A percentile compares a stretch with the other conserved stretches of the same genome.
Conservation (phyloP, 2,329 filamentous ascomycete species). For the Lecanicillium sp. region DNA sequence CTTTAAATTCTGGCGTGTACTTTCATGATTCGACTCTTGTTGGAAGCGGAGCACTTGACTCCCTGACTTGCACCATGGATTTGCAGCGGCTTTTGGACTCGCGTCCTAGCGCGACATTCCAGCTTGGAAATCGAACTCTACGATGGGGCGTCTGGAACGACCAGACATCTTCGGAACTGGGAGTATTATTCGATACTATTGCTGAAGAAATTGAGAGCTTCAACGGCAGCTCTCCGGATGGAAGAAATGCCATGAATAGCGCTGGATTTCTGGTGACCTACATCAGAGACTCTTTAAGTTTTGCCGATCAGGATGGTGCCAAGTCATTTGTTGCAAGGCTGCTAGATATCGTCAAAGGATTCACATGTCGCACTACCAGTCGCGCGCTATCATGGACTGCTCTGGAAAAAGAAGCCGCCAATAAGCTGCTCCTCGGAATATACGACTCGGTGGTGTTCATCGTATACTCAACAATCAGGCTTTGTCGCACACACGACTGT, state of each 20-base stretch:
- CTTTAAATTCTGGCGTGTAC: conserved; percentile 45
- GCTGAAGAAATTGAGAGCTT: conserved; percentile 33
- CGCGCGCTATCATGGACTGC: conserved; percentile 8
- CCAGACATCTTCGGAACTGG: conserved; percentile 52
- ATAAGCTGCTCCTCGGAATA: conserved; percentile 13
- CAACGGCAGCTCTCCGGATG: neutral
- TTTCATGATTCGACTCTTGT: conserved; percentile 54
- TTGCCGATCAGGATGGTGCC: conserved; percentile 24
- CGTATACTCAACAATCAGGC: conserved; percentile 28
- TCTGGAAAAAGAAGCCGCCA: conserved; percentile 3
- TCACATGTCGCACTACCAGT: conserved; percentile 24
- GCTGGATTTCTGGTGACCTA: conserved; percentile 42
- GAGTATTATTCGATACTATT: conserved; percentile 53
- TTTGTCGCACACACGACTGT: conserved; percentile 31
- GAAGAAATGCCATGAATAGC: conserved; percentile 18
- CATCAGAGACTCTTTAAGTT: conserved; percentile 33
- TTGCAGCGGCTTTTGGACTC: conserved; percentile 18
- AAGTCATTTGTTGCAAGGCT: conserved; percentile 36
- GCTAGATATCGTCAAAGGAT: conserved; percentile 33
- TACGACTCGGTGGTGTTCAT: conserved; percentile 25
- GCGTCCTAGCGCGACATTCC: conserved; percentile 31
- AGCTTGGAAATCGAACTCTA: conserved; percentile 40
- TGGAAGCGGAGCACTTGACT: conserved; percentile 43
- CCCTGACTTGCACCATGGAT: conserved; percentile 24
- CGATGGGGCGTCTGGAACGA: conserved; percentile 51